Evolutionary conservation across 345 rosid species (phyloP).

Genomic region (Rhizophora mangle): DNA sequence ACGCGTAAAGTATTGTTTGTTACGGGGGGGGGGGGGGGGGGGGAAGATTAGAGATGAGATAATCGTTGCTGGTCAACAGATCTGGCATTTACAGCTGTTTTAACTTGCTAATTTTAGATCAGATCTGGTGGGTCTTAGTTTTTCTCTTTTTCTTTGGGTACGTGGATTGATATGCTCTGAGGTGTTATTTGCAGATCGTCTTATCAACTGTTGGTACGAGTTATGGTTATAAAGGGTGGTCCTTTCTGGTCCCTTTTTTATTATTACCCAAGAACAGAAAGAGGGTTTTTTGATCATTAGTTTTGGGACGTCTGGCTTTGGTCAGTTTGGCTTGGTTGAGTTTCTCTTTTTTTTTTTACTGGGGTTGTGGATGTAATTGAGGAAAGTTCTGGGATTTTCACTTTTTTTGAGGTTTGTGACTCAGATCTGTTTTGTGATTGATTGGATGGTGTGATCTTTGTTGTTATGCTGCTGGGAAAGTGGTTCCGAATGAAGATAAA

Average conservation of each 20-base stretch:
- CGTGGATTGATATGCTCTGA: too few species aligned
- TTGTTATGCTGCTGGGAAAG: slow-evolving; percentile 10
- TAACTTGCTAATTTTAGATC: slow-evolving; percentile 1
- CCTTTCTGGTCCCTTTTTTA: too few species aligned
- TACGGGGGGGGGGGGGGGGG: not conserved
- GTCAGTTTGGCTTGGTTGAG: not conserved
- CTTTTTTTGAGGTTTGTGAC: slow-evolving; percentile 8
- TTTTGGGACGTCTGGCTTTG: not conserved
- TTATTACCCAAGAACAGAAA: too few species aligned
- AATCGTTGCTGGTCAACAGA: not conserved
- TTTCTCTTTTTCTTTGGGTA: too few species aligned
- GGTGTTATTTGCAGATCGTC: too few species aligned
- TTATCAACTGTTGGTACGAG: too few species aligned
- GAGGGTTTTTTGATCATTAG: too few species aligned
- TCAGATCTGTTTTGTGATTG: slow-evolving; percentile 19
- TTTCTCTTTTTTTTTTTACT: not conserved
- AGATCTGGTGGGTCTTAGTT: slow-evolving; percentile 26
- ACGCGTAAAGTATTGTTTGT: too few species aligned
- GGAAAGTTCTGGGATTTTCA: not conserved
- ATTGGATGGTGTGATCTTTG: not conserved
- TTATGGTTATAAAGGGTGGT: too few species aligned
- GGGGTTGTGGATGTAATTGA: not conserved
- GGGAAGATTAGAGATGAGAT: not conserved
- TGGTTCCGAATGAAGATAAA: too few species aligned
- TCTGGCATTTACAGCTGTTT: not conserved